Base-by-base conservation (phyloP, 306 rosid species). In the Myrica gale region DNA sequence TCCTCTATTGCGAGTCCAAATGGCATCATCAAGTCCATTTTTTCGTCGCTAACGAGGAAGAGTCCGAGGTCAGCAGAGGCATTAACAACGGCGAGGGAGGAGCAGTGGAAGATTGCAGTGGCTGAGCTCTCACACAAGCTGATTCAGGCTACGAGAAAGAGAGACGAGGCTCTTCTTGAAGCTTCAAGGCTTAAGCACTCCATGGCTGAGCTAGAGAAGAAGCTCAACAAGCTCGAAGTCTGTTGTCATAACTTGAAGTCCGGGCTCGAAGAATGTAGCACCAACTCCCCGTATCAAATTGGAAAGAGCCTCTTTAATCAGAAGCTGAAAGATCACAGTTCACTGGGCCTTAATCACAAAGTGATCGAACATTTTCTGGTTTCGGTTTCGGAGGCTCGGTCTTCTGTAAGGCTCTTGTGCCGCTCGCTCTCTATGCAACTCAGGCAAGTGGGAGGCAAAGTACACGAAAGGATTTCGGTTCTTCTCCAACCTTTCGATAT, bases 41-140 rank as follows among this genome's bases (percentile, higher is more conserved):
- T 96, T 15, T 88, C 95, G 9, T 87, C 96, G 54, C 75, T 96
- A 1, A 90, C 90, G 0, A 53, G 93, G 54, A 92, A 81, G 71
- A 96, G 99, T 5, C 99, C 98, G 47, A 89, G 84, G 82, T 85
- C 86, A 0, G 17, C 17, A 2, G 77, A 19, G 20, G 13, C 81
- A 43, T 58, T 66, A 43, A 69, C 83, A 26, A 16, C 77, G 4
- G 84, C 86, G 4, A 83, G 89, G 67, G 99, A 96, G 81, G 99
- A 96, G 78, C 93, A 89, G 4, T 92, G 96, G 99, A 96, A 86
- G 68, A 63, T 86, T 6, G 96, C 99, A 0, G 90, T 89, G 55
- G 88, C 90, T 0, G 98, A 96, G 82, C 90, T 96, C 20, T 96
- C 99, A 6, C 97, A 92, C 66, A 96, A 89, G 77, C 83, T 96